Evolutionary conservation across 192 early-diverging fungal genomes (phyloP).

Genomic region (Backusella morwellensis): DNA sequence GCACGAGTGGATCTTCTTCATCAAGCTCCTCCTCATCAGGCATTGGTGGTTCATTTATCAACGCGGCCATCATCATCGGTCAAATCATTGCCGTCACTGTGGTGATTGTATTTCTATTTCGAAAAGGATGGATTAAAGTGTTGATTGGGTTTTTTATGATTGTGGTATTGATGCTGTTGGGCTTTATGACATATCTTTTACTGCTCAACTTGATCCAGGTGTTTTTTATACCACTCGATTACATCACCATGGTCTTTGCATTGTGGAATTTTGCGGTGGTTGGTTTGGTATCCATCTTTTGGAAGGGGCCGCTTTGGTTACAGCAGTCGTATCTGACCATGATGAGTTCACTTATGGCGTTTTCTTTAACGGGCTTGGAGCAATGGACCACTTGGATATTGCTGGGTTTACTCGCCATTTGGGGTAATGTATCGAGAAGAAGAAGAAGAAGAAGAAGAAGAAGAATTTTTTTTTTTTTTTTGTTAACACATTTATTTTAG

Average conservation of each 20-base stretch:
- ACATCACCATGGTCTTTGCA: conserved; percentile 69
- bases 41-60: conserved; percentile 40
- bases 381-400: conserved; percentile 86
- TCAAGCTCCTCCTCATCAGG: neutral
- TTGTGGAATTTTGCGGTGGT: conserved; percentile 78
- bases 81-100: conserved; percentile 80
- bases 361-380: conserved; percentile 61
- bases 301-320: conserved; percentile 75
- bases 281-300: conserved; percentile 75
- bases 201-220: conserved; percentile 46
- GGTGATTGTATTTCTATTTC: conserved; percentile 73
- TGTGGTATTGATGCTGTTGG: conserved; percentile 68
- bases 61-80: conserved; percentile 70
- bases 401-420: conserved; percentile 71
- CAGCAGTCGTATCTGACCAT: conserved; percentile 78
- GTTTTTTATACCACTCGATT: conserved; percentile 65
- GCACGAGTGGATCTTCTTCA: neutral
- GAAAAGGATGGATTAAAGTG: conserved; percentile 75
- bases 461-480: neutral
- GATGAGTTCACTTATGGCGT: conserved; percentile 83
- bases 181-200: conserved; percentile 74
- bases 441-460: neutral
- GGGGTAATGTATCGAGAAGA: conserved; percentile 54
- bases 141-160: conserved; percentile 75
- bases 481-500: conserved; percentile 27